These are phyloP conservation scores for Chlorophyllum brunneum DNA, from an alignment of 768 basidiomycete species.

Conservation along the genomic window DNA sequence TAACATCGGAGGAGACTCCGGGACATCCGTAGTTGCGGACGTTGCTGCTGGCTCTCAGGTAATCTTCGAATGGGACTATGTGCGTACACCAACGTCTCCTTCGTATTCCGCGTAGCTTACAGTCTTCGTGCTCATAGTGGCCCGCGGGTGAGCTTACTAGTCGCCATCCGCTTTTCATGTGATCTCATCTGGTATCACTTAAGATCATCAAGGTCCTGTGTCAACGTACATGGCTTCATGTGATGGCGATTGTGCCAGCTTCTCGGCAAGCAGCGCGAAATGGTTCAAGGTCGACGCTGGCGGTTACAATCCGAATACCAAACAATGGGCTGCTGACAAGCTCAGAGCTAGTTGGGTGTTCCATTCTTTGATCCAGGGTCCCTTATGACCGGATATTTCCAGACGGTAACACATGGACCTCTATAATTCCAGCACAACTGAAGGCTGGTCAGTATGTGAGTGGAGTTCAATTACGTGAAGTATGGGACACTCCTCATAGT, in stretches of 20 bases:
- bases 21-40: conserved; percentile 31
- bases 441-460: conserved; percentile 46
- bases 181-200: conserved; percentile 6
- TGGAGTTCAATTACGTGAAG: conserved; percentile 18
- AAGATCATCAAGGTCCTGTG: conserved; percentile 47
- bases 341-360: conserved; percentile 35
- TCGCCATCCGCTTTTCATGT: conserved; percentile 8
- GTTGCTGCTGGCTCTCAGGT: conserved; percentile 38
- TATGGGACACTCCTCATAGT: not conserved
- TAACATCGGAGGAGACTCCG: conserved; percentile 36
- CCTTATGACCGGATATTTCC: conserved; percentile 12
- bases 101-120: conserved; percentile 11
- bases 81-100: conserved; percentile 20
- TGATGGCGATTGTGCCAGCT: conserved; percentile 37
- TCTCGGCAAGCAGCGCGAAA: conserved; percentile 32
- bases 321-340: conserved; percentile 39
- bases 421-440: conserved; percentile 37
- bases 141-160: conserved; percentile 26
- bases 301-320: conserved; percentile 35
- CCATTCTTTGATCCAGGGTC: not conserved
- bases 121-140: conserved; percentile 26
- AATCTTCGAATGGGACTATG: conserved; percentile 41
- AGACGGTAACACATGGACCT: conserved; percentile 39
- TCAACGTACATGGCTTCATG: conserved; percentile 52
- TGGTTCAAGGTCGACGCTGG: conserved; percentile 50